A percentile compares a stretch with the other conserved stretches of the same genome.
These are phyloP conservation scores for Phytophthora europaea DNA, from an alignment of 352 stramenopile genomes.

Conservation along the genomic window DNA sequence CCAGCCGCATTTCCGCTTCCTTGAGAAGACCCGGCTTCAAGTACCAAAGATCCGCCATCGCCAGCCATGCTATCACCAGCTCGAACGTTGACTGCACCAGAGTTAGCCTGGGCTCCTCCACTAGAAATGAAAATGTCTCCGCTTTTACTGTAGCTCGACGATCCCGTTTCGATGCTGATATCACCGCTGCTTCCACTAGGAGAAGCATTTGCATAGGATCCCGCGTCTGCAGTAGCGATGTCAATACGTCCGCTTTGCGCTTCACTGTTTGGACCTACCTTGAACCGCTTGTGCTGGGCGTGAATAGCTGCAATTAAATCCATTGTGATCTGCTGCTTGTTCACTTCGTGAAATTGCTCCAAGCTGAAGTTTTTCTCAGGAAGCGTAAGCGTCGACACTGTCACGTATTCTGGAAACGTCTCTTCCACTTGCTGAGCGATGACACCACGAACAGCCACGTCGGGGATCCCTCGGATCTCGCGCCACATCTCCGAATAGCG, in stretches of 20 bases:
- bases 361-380: constrained; percentile 91
- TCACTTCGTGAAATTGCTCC: constrained; percentile 94
- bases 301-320: constrained; percentile 93
- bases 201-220: constrained; percentile 50
- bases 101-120: constrained; percentile 32
- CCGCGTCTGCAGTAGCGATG: constrained; percentile 56
- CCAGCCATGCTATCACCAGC: constrained; percentile 42
- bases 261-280: constrained; percentile 59
- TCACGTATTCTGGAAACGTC: constrained; percentile 95
- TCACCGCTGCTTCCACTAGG: constrained; percentile 40
- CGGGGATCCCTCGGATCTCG: constrained; percentile 80
- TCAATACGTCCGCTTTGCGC: constrained; percentile 53
- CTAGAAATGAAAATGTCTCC: constrained; percentile 46
- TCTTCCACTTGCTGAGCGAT: constrained; percentile 94
- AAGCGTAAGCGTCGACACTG: constrained; percentile 85
- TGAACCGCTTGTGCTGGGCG: constrained; percentile 79
- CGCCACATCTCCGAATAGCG: constrained; percentile 93
- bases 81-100: constrained; percentile 42
- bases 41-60: constrained; percentile 43
- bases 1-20: constrained; percentile 32
- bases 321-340: constrained; percentile 94
- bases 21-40: constrained; percentile 52
- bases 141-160: constrained; percentile 38
- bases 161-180: constrained; percentile 50
- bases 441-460: constrained; percentile 88